Evolutionary conservation across 306 rosid genomes (phyloP), one percentile per base, ranked within the genome.

Genomic region (Sesbania bispinosa): DNA sequence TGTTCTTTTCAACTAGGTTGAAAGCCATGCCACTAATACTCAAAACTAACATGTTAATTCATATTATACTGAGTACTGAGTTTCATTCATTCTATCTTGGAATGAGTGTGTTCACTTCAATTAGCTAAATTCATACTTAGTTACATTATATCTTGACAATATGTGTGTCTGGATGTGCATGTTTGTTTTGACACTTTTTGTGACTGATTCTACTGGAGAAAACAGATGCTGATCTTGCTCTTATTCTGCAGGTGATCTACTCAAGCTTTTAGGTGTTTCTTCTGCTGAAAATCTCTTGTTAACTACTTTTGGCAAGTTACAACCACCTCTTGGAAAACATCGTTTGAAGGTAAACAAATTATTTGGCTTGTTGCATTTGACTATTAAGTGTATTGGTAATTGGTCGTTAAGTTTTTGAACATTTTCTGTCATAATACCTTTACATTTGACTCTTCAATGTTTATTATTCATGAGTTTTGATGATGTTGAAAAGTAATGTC

Each of bases 311-410:
- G 99, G 99, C 61, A 89, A 91, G 86, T 81, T 95, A 74, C 93
- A 88, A 80, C 99, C 99, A 19, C 96, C 99, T 71, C 96, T 95
- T 45, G 97, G 99, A 69, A 95, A 91, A 77, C 99, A 91, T 72
- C 96, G 99, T 33, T 79, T 95, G 63, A 95, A 95, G 99, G 99
- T 95, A 77, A 69, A 30, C 71, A 74, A 35, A 20, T 29, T 77
- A 35, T 61, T 69, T 50, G 55, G 71, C 5, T 50, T 32, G 7
- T 35, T 58, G 58, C 10, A 4, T 65, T 45, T 73, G 74, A 42
- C 19, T 59, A 19, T 77, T 62, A 47, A 55, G 6, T 57, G 2
- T 38, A 30, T 70, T 33, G 21, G 57, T 26, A 14, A 27, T 59
- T 32, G 21, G 13, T 19, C 20, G 66, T 33, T 36, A 16, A 43